Base-by-base conservation (phyloP, 257 asterid genomes). In the Solanum medicagineum region DNA sequence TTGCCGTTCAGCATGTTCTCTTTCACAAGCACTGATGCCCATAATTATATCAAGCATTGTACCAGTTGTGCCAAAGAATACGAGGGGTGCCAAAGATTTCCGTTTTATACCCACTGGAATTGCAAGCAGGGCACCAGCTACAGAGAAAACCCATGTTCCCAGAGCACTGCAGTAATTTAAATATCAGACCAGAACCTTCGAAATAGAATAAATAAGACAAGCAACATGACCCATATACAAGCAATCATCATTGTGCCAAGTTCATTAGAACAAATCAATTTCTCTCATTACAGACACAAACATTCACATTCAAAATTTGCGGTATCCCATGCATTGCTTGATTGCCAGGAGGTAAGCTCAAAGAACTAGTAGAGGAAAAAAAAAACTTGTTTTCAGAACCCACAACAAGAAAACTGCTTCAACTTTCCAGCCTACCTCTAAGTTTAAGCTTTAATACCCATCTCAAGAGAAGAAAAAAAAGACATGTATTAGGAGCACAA, bases 81-180 rank as follows among this genome's bases (percentile, higher is more conserved):
- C 99, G 1, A 95, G 97, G 66, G 99, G 99, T 10, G 93, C 93
- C 90, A 94, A 85, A 5, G 97, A 93, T 89, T 96, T 96, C 44
- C 95, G 91, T 84, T 96, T 95, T 63, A 95, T 96, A 53, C 99
- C 99, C 84, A 96, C 94, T 0, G 99, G 99, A 86, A 96, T 96
- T 6, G 99, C 98, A 12, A 94, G 89, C 90, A 96, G 82, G 63
- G 99, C 98, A 56, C 99, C 98, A 10, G 92, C 97, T 40, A 96
- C 95, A 0, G 99, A 96, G 90, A 96, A 94, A 20, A 96, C 96
- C 99, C 99, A 96, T 14, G 97, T 96, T 54, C 99, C 99, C 83
- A 96, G 85, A 26, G 98, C 99, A 88, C 98, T 95, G 94, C 84
- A 87, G 51, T 36, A 24, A 60, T 84, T 40, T 14, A 71, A 45